These are phyloP conservation scores for Porcisia deanei DNA, from an alignment of 208 protist genomes.

Conservation along the genomic window DNA sequence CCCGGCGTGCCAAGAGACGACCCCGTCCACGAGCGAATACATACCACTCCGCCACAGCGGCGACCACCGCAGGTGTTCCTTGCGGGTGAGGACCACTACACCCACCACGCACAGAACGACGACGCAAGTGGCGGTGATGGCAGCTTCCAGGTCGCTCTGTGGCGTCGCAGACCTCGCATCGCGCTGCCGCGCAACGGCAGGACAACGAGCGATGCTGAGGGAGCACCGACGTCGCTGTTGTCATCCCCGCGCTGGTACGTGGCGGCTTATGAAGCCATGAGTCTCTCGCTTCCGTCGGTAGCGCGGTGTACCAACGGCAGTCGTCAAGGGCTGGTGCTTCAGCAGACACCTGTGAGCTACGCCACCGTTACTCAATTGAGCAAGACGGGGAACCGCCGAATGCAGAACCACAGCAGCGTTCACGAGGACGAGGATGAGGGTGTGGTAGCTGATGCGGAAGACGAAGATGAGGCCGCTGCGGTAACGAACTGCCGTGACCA, in stretches of 20 bases:
- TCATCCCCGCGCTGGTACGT: constrained; percentile 18
- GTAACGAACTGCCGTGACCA: background rate
- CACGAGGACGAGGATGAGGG: background rate
- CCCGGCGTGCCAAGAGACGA: background rate
- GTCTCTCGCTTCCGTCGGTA: background rate
- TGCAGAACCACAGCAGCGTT: background rate
- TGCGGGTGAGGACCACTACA: background rate
- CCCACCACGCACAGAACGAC: background rate
- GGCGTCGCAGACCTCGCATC: background rate
- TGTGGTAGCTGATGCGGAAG: background rate
- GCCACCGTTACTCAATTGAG: background rate
- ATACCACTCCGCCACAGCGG: background rate
- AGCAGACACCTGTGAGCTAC: background rate
- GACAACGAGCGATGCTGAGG: background rate
- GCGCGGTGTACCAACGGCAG: background rate
- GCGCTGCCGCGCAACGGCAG: background rate
- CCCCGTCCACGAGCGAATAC: background rate
- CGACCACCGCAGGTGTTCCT: background rate
- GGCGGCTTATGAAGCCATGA: constrained; percentile 14
- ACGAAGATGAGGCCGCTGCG: constrained; percentile 6
- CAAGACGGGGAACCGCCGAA: background rate
- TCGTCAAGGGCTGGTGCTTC: background rate
- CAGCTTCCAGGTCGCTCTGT: constrained; percentile 3
- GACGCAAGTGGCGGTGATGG: background rate
- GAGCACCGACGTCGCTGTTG: constrained; percentile 1